Conservation (phyloP, 1,139 yeast genomes). For the Pichia sp. region DNA sequence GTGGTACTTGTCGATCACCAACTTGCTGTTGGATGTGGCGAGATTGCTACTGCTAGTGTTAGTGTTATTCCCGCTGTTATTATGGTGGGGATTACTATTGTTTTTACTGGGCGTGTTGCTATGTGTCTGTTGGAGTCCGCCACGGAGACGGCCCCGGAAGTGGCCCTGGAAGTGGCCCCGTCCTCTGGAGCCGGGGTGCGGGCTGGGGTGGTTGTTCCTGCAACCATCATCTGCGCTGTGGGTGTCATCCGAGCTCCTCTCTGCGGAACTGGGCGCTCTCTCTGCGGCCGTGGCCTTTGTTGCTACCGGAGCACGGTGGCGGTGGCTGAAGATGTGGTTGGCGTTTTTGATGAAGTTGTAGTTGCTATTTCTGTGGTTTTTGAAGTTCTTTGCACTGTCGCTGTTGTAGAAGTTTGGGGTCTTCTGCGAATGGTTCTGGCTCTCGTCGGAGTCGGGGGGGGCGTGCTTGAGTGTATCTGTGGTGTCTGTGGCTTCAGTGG, state of each 20-base stretch:
- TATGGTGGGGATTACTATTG: not conserved
- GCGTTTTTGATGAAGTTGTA: slow-evolving; percentile 3
- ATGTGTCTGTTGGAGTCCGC: not conserved
- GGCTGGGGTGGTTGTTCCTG: not conserved
- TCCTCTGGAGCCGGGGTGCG: not conserved
- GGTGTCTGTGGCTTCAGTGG: not conserved
- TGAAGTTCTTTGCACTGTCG: not conserved
- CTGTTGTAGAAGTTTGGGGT: not conserved
- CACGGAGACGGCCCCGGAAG: not conserved
- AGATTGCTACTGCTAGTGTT: not conserved
- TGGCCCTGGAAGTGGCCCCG: not conserved
- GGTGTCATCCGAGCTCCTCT: too few relatives aligned
- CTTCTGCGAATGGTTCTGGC: too few relatives aligned
- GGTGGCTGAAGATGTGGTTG: not conserved
- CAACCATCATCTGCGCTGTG: not conserved
- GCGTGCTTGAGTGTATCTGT: too few relatives aligned
- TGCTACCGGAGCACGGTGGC: not conserved
- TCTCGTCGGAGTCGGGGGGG: too few relatives aligned
- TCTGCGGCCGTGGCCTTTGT: not conserved
- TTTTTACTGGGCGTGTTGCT: not conserved
- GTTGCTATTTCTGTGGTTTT: slow-evolving; percentile 9
- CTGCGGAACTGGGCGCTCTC: too few relatives aligned
- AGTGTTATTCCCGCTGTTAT: not conserved
- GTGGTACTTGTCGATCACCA: slow-evolving; percentile 15
- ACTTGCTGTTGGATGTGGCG: not conserved